Base-by-base conservation (phyloP, 768 basidiomycete species). In the Lentinula raphanica region DNA sequence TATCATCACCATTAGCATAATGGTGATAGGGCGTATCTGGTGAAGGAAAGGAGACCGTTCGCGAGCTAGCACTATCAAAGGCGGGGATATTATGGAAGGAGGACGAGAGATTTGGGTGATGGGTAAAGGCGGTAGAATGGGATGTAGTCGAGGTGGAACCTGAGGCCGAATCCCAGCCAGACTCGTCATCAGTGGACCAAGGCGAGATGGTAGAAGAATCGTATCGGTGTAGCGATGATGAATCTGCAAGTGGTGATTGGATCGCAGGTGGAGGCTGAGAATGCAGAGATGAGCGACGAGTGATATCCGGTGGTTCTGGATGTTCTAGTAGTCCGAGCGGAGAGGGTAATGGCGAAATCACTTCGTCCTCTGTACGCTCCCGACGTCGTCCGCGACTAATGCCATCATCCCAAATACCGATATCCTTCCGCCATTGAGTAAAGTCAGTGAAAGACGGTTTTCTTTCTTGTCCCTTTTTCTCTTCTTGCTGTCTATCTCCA, bases 121-220 rank as follows among this genome's bases (percentile, higher is more conserved):
- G 19, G n/a, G 56, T 39, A 46, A 63, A 60, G 32, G 67, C 48
- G 31, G 60, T 44, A 23, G 62, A 63, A 63, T 48, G 59, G 44
- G 64, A 62, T 15, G 87, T 86, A 8, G 80, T 75, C 8, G 84
- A 79, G 3, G 86, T 87, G 1, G 81, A 78, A 13, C 74, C 76
- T 17, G 88, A 90, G 31, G 82, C 83, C 2, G 86, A 83, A 60
- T 90, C 88, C 86, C 87, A 90, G 36, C 79, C 80, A 6, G 85
- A 89, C 58, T 90, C 88, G 62, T 88, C 89, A 58, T 90, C 88
- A 2, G 86, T 88, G 15, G 86, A 82, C 84, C 85, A 90, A 1
- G 87, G 80, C 0, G 87, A 88, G 58, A 74, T 65, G 1, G 66
- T 60, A n/a, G 68, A 54, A 12, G 75, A 69, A 56, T 64, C 63